Evolutionary conservation across 2,329 filamentous ascomycete genomes (phyloP).

Genomic region (Fusarium buharicum): DNA sequence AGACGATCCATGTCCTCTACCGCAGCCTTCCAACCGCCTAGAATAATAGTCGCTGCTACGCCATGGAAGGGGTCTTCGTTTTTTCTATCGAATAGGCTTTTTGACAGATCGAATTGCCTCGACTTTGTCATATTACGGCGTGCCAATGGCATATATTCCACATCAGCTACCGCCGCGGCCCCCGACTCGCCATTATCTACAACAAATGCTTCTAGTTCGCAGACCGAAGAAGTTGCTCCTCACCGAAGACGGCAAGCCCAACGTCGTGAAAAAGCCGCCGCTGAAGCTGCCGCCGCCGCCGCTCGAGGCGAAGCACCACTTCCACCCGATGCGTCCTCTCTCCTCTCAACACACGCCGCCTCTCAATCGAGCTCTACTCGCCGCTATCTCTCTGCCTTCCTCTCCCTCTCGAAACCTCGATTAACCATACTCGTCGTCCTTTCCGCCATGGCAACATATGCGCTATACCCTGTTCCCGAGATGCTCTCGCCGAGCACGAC

Average conservation of each 20-base stretch:
- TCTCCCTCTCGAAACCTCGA: conserved; percentile 94
- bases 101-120: conserved; percentile 53
- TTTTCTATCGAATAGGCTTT: conserved; percentile 52
- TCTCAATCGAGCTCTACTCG: conserved; percentile 64
- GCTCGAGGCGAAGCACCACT: conserved; percentile 47
- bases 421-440: conserved; percentile 92
- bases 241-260: conserved; percentile 51
- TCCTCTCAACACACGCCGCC: conserved; percentile 64
- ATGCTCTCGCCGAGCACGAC: conserved; percentile 76
- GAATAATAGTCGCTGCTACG: conserved; percentile 35
- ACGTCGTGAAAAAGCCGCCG: conserved; percentile 40
- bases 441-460: conserved; percentile 89
- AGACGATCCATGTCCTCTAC: conserved; percentile 49
- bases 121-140: conserved; percentile 48
- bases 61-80: conserved; percentile 42
- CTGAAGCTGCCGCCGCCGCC: conserved; percentile 35
- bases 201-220: conserved; percentile 31
- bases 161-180: conserved; percentile 36
- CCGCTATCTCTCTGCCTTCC: conserved; percentile 79
- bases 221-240: conserved; percentile 46
- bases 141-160: conserved; percentile 45
- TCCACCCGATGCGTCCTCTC: conserved; percentile 64
- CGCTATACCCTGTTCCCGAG: conserved; percentile 90
- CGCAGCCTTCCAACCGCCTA: conserved; percentile 40
- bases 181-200: conserved; percentile 31